A percentile compares a stretch with the other conserved stretches of the same genome.
Conservation (phyloP, 345 rosid genomes). For the Cardiospermum halicacabum region DNA sequence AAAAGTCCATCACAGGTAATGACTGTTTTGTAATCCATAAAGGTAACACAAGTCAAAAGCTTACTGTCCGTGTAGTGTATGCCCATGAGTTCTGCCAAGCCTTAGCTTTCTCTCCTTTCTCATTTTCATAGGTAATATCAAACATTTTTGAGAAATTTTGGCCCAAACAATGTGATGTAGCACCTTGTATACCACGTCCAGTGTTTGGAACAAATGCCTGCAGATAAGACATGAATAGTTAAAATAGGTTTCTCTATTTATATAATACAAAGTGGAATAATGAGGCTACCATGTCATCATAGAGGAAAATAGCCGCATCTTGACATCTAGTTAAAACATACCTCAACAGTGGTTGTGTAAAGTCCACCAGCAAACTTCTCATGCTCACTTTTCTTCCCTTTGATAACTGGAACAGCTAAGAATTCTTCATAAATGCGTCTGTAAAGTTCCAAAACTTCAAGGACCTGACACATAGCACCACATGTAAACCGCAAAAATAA, state of each 20-base stretch:
- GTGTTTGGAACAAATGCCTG: slow-evolving; percentile 97
- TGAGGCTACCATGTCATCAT: not conserved
- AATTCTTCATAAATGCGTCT: slow-evolving; percentile 84
- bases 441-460: slow-evolving; percentile 80
- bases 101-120: slow-evolving; percentile 83
- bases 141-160: slow-evolving; percentile 98
- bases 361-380: slow-evolving; percentile 99
- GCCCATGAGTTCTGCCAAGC: slow-evolving; percentile 99
- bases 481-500: not conserved
- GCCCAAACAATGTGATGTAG: slow-evolving; percentile 94
- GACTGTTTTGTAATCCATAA: not conserved
- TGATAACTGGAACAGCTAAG: slow-evolving; percentile 85
- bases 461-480: slow-evolving; percentile 40
- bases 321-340: slow-evolving; percentile 15
- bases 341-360: slow-evolving; percentile 97
- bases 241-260: not conserved
- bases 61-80: slow-evolving; percentile 84
- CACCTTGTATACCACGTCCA: slow-evolving; percentile 98
- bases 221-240: slow-evolving; percentile 14
- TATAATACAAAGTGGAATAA: not conserved
- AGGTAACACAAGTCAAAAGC: slow-evolving; percentile 2
- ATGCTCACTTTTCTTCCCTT: slow-evolving; percentile 93
- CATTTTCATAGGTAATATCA: slow-evolving; percentile 86
- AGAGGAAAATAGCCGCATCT: not conserved
- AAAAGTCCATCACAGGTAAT: not conserved